Evolutionary conservation across 2,329 filamentous ascomycete species (phyloP).

Genomic region (Fusarium concolor): DNA sequence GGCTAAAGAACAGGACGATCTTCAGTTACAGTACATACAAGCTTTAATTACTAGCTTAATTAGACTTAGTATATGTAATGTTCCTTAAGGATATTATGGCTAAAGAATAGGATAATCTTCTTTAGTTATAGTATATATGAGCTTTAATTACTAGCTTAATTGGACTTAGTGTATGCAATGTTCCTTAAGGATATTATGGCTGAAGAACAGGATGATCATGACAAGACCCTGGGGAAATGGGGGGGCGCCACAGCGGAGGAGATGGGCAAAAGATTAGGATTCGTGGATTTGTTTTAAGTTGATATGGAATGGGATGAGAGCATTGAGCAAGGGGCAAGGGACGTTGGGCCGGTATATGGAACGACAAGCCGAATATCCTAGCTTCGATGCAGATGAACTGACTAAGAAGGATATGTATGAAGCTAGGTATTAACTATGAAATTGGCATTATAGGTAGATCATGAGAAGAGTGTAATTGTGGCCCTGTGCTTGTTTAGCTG

Average conservation of each 20-base stretch:
- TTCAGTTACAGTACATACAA: constrained; percentile 7
- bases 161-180: not conserved
- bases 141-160: constrained; percentile 2
- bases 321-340: not conserved
- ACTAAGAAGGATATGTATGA: not conserved
- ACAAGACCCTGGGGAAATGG: constrained; percentile 39
- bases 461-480: not conserved
- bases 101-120: constrained; percentile 15
- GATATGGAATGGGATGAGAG: constrained; percentile 11
- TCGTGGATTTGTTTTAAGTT: constrained; percentile 36
- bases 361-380: constrained; percentile 44
- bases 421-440: not conserved
- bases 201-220: constrained; percentile 28
- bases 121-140: constrained; percentile 7
- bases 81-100: constrained; percentile 1
- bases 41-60: constrained; percentile 1
- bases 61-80: not conserved
- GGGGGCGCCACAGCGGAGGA: constrained; percentile 33
- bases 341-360: constrained; percentile 28
- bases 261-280: constrained; percentile 25
- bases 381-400: constrained; percentile 15
- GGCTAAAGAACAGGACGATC: constrained; percentile 14
- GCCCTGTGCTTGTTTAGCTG: not conserved
- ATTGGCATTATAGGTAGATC: not conserved
- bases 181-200: constrained; percentile 1